Percentiles rank a stretch among this genome's conserved stretches.
Conservation (phyloP, 139 green algal genomes). For the Mychonastes homosphaera region DNA sequence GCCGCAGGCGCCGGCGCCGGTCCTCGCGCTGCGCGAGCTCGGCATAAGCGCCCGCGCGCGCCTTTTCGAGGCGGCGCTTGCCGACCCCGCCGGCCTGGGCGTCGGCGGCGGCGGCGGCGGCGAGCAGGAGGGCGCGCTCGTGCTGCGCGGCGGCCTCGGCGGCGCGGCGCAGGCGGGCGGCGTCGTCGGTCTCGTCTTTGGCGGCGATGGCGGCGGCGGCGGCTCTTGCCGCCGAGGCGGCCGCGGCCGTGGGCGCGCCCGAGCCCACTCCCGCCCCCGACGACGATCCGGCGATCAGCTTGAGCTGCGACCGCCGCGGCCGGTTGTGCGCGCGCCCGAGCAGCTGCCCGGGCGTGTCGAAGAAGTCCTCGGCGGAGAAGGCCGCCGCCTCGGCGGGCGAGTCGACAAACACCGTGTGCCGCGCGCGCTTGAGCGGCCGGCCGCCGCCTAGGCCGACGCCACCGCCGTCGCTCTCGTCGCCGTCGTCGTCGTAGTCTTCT, state of each 20-base stretch:
- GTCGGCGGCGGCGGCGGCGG: constrained; percentile 22
- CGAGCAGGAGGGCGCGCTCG: background rate
- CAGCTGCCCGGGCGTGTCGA: constrained; percentile 68
- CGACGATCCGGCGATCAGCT: too few species aligned
- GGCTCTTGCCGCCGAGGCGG: constrained; percentile 12
- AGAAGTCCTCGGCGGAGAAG: constrained; percentile 59
- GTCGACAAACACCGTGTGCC: constrained; percentile 74
- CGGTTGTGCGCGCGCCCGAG: constrained; percentile 70
- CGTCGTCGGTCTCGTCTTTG: background rate
- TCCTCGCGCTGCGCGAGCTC: constrained; percentile 66
- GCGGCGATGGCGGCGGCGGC: constrained; percentile 12
- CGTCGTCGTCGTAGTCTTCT: too few species aligned
- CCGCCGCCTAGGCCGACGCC: too few species aligned
- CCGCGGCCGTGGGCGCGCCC: background rate
- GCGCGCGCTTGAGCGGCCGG: constrained; percentile 7
- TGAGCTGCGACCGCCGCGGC: constrained; percentile 37
- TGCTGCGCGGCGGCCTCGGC: background rate
- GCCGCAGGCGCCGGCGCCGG: constrained; percentile 44
- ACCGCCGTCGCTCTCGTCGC: too few species aligned
- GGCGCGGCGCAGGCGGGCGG: background rate
- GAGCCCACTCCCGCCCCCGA: background rate
- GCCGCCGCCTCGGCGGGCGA: constrained; percentile 23
- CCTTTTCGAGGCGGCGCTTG: too few species aligned
- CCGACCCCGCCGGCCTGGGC: constrained; percentile 33
- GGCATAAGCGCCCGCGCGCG: too few species aligned